phyloP scores from a whole-genome alignment of 352 stramenopile genomes.

The Phytophthora fragariaefolia region DNA sequence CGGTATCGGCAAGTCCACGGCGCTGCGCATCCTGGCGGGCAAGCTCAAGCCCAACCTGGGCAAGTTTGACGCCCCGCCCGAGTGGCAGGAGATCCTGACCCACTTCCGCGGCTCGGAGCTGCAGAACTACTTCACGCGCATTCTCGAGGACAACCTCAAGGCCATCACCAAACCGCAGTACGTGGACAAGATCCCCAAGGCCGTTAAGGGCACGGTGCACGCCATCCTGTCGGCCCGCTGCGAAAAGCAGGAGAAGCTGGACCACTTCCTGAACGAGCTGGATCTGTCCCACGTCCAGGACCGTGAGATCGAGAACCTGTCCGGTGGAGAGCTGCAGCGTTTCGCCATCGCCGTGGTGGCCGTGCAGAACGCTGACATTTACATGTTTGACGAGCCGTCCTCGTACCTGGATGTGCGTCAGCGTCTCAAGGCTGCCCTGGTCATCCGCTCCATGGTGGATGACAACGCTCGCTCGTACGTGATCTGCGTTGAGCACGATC shows the following conservation, averaged over 20 bases:
- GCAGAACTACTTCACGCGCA: constrained; percentile 99
- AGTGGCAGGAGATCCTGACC: constrained; percentile 99
- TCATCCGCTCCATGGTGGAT: constrained; percentile 98
- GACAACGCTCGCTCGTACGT: constrained; percentile 93
- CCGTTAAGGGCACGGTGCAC: constrained; percentile 95
- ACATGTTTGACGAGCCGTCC: constrained; percentile 99
- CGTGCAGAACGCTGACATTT: constrained; percentile 97
- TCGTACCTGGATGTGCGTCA: constrained; percentile 99
- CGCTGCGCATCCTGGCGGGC: constrained; percentile 98
- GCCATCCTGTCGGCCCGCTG: constrained; percentile 96
- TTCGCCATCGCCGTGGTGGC: constrained; percentile 98
- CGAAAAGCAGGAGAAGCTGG: constrained; percentile 82
- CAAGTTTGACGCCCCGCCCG: constrained; percentile 95
- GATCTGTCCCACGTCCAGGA: constrained; percentile 98
- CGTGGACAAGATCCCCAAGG: constrained; percentile 99
- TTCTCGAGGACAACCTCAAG: constrained; percentile 99
- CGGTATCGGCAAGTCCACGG: constrained; percentile 99
- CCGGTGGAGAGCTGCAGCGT: constrained; percentile 98
- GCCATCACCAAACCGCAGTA: constrained; percentile 99
- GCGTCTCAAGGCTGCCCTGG: constrained; percentile 96
- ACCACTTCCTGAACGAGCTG: constrained; percentile 91
- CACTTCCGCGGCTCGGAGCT: constrained; percentile 98
- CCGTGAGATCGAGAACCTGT: constrained; percentile 96
- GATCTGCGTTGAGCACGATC: constrained; percentile 99
- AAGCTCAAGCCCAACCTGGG: constrained; percentile 99